Evolutionary conservation across 176 grass and related monocot genomes (phyloP).

Genomic region (Eragrostis curvula): DNA sequence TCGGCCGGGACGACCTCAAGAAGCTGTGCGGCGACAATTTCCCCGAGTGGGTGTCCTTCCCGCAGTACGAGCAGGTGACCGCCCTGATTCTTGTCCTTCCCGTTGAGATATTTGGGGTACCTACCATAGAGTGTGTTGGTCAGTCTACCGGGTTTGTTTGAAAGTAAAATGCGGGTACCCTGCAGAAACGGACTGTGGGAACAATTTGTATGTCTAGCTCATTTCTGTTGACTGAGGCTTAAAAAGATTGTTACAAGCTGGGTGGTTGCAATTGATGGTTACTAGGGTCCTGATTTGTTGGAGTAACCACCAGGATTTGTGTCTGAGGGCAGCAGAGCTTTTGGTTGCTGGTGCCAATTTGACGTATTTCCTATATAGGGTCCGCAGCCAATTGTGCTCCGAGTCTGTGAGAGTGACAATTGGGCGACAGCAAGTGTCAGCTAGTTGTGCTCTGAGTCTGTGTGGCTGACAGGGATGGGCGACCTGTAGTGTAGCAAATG

Average conservation of each 20-base stretch:
- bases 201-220: not conserved
- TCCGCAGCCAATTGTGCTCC: not conserved
- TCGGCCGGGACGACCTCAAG: slow-evolving; percentile 87
- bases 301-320: not conserved
- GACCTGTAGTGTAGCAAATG: not conserved
- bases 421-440: not conserved
- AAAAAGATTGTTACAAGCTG: not conserved
- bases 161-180: not conserved
- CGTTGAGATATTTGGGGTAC: not conserved
- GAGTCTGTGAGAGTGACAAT: not conserved
- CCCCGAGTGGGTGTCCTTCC: slow-evolving; percentile 96
- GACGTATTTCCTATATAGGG: not conserved
- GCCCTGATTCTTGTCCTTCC: not conserved
- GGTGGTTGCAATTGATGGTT: not conserved
- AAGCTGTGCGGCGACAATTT: slow-evolving; percentile 91
- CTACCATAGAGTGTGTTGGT: not conserved
- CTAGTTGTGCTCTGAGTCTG: not conserved
- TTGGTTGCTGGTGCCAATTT: not conserved
- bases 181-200: not conserved
- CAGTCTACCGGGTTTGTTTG: not conserved
- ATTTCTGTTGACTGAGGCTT: not conserved
- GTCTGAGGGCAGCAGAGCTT: not conserved
- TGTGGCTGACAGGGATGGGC: not conserved
- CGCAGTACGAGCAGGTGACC: slow-evolving; percentile 80
- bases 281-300: not conserved